Conservation (phyloP, 202 grass and related monocot genomes). For the Saccharum hybrid region DNA sequence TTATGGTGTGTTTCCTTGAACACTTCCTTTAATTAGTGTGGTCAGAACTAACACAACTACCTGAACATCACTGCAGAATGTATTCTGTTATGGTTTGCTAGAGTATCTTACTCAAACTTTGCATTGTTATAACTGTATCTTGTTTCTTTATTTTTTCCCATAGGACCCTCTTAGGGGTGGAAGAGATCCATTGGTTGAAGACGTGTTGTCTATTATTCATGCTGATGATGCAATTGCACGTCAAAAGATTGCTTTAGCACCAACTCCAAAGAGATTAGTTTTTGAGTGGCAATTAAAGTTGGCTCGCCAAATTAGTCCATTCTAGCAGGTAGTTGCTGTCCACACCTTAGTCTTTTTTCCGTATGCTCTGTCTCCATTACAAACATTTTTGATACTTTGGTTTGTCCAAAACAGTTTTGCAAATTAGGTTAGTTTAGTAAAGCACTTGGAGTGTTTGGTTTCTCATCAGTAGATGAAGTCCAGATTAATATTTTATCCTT, state of each 20-base stretch:
- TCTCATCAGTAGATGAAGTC: not conserved
- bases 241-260: constrained; percentile 54
- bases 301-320: constrained; percentile 86
- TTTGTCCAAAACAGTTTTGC: not conserved
- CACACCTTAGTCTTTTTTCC: not conserved
- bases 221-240: constrained; percentile 51
- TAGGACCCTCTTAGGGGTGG: constrained; percentile 97
- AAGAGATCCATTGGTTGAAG: constrained; percentile 92
- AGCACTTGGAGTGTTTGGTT: not conserved
- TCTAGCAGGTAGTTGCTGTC: constrained; percentile 62
- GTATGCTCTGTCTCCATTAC: not conserved
- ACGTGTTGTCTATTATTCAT: constrained; percentile 69
- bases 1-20: constrained; percentile 9
- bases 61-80: constrained; percentile 21
- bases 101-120: constrained; percentile 14
- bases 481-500: constrained; percentile 9
- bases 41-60: not conserved
- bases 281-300: constrained; percentile 92
- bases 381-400: constrained; percentile 27
- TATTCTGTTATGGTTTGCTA: constrained; percentile 13
- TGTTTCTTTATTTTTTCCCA: constrained; percentile 18
- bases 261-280: constrained; percentile 65
- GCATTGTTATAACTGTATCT: constrained; percentile 36
- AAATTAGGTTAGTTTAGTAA: not conserved
- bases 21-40: constrained; percentile 10